Evolutionary conservation across 192 early-diverging fungal genomes (phyloP).

Genomic region (Podochytrium sp.): DNA sequence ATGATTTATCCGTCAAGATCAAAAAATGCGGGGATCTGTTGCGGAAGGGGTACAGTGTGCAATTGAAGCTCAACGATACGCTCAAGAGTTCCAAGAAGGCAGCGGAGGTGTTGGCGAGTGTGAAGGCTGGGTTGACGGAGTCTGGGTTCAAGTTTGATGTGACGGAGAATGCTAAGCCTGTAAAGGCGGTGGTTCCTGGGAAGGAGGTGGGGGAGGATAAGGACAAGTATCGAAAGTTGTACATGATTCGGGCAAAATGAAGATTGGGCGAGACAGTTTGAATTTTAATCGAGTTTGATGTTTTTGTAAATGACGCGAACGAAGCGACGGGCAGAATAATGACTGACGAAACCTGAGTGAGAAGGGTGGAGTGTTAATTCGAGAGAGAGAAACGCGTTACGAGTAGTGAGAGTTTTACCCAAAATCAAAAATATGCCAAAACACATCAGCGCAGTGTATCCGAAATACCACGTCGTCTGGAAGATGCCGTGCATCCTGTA

Average conservation of each 20-base stretch:
- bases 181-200: background rate
- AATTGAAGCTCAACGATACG: constrained; percentile 14
- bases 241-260: constrained; percentile 3
- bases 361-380: background rate
- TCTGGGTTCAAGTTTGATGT: constrained; percentile 1
- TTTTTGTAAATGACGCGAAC: constrained; percentile 80
- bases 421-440: constrained; percentile 76
- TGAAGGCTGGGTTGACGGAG: background rate
- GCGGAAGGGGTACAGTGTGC: constrained; percentile 14
- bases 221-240: background rate
- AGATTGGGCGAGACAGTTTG: background rate
- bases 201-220: background rate
- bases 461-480: constrained; percentile 86
- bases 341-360: constrained; percentile 60
- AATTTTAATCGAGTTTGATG: constrained; percentile 71
- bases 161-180: constrained; percentile 1
- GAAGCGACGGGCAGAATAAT: constrained; percentile 78
- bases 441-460: constrained; percentile 81
- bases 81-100: background rate
- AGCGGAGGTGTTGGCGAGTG: background rate
- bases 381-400: background rate
- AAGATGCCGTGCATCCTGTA: constrained; percentile 77
- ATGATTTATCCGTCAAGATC: constrained; percentile 14
- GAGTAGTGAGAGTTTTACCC: too few relatives aligned
- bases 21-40: background rate